Evolutionary conservation across 106 monocot genomes (phyloP), one percentile per base, ranked within the genome.

Genomic region (Allium cepa): DNA sequence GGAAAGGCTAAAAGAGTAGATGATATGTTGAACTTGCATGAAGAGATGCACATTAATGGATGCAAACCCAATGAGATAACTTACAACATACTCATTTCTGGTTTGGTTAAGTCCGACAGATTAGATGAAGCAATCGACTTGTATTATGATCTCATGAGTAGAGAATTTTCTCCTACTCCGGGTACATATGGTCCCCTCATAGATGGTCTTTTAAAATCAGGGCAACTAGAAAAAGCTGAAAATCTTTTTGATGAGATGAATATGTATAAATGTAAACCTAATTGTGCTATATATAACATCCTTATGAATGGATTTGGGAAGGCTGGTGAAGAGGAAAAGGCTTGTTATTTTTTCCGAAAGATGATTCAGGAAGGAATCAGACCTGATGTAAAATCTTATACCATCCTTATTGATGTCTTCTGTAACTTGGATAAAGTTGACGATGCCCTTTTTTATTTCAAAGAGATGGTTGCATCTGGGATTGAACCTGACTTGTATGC

Each of bases 161-260:
- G 78, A 60, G 92, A 83, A n/a, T 79, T 92, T 64, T 49, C 77
- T 4, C 97, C 90, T 8, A 89, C 92, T 7, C 92, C 88, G 28
- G 84, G 84, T 72, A 99, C 97, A 15, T 99, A 90, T 59, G 97
- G 97, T 36, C 97, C 97, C 45, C 84, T 99, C 46, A 75, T 99
- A 45, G 87, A 92, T 56, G 97, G 97, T 13, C 80, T 92, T 27
- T 67, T 84, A 16, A 89, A 99, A 69, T 64, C 82, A 26, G 81
- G 84, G 59, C 77, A 80, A 53, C 61, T 79, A n/a, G 73, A 81
- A 47, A 74, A 87, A 46, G 92, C 92, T 8, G 77, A 84, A 63
- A 13, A 75, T 27, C 64, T 99, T 53, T 88, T 92, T 53, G 10
- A 82, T 53, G 97, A 99, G 78, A 99, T 99, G 97, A 47, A 76